Conservation (phyloP, 73 alveolate genomes). For the Tetrahymena thermophila region DNA sequence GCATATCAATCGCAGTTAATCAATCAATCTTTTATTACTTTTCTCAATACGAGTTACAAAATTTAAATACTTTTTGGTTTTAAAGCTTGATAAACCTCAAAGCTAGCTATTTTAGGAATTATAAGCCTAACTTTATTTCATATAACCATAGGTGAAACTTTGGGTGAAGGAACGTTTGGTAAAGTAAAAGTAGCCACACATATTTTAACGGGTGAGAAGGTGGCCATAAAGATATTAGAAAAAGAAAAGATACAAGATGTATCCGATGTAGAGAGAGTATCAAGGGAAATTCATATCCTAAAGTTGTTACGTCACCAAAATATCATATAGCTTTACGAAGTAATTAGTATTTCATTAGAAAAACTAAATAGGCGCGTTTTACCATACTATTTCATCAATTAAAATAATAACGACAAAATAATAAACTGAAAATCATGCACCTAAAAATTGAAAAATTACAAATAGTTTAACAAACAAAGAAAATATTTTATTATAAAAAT, state of each 20-base stretch:
- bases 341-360: neutral
- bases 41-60: neutral
- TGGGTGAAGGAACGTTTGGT: conserved; percentile 48
- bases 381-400: neutral
- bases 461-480: no score
- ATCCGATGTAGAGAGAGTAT: conserved; percentile 37
- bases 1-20: neutral
- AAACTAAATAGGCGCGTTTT: neutral
- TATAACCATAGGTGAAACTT: conserved; percentile 6
- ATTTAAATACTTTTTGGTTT: neutral
- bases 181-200: conserved; percentile 31
- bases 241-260: conserved; percentile 25
- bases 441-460: neutral
- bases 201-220: conserved; percentile 13
- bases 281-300: conserved; percentile 22
- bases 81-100: neutral
- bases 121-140: neutral
- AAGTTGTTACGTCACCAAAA: conserved; percentile 26
- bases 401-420: neutral
- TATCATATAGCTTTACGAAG: conserved; percentile 31
- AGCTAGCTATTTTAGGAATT: neutral
- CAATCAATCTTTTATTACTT: neutral
- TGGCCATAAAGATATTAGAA: conserved; percentile 43
- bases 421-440: neutral
- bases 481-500: conserved; percentile 15